Evolutionary conservation across 352 stramenopile genomes (phyloP).

Genomic region (Phytophthora macrochlamydospora): DNA sequence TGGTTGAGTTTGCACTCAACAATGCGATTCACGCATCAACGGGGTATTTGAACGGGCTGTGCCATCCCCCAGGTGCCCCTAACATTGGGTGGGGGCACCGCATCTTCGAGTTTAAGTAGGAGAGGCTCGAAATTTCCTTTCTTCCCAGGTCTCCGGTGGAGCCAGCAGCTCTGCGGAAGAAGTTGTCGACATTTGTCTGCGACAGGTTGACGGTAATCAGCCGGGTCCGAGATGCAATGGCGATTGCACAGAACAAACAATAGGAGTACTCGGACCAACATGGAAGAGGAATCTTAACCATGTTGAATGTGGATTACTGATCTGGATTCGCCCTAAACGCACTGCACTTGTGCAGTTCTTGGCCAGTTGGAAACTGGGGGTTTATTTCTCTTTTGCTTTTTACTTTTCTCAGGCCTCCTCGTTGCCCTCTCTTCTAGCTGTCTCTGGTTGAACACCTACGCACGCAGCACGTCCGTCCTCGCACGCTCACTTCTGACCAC

Average conservation of each 20-base stretch:
- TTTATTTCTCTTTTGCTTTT: too few relatives aligned
- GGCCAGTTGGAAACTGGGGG: too few relatives aligned
- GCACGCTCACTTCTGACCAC: too few relatives aligned
- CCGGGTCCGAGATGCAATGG: not conserved
- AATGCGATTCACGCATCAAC: slow-evolving; percentile 24
- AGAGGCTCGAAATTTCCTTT: not conserved
- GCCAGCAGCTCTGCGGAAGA: not conserved
- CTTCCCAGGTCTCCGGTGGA: not conserved
- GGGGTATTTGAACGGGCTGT: slow-evolving; percentile 6
- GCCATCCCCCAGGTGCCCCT: slow-evolving; percentile 20
- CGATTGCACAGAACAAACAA: not conserved
- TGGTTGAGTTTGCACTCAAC: slow-evolving; percentile 33
- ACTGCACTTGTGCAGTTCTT: too few relatives aligned
- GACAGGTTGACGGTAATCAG: slow-evolving; percentile 3
- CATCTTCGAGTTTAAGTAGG: not conserved
- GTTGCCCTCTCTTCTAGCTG: too few relatives aligned
- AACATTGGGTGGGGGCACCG: not conserved
- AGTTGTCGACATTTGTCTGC: not conserved
- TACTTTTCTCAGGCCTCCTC: too few relatives aligned
- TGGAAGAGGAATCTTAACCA: slow-evolving; percentile 6
- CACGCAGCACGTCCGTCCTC: too few relatives aligned
- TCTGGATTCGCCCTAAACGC: too few relatives aligned
- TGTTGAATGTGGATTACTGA: slow-evolving; percentile 3
- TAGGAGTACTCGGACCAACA: slow-evolving; percentile 1
- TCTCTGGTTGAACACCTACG: too few relatives aligned